A percentile compares a stretch with the other conserved stretches of the same genome.
Evolutionary conservation across 192 early-diverging fungal species (phyloP).

Genomic region (Coemansia sp.): DNA sequence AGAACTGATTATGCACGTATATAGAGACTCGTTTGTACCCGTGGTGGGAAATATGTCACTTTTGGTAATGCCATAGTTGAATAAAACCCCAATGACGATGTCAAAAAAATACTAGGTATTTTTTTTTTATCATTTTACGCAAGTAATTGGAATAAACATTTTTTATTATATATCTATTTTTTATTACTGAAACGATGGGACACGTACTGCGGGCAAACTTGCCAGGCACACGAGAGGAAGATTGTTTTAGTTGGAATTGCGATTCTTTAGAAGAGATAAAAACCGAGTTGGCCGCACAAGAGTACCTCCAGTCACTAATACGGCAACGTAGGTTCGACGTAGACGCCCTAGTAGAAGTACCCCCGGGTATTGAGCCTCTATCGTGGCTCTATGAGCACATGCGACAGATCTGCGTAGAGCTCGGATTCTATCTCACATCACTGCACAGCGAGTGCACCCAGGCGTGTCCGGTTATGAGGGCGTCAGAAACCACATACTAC

Average conservation of each 20-base stretch:
- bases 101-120: neutral
- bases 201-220: constrained; percentile 21
- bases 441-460: constrained; percentile 78
- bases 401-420: constrained; percentile 83
- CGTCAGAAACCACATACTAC: constrained; percentile 85
- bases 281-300: constrained; percentile 71
- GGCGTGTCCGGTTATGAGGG: constrained; percentile 90
- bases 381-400: constrained; percentile 92
- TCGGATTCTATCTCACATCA: constrained; percentile 72
- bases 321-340: constrained; percentile 68
- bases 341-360: constrained; percentile 62
- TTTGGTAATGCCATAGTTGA: neutral
- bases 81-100: neutral
- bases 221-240: constrained; percentile 40
- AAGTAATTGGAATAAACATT: neutral
- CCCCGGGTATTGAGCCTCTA: constrained; percentile 60
- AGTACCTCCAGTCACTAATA: constrained; percentile 77
- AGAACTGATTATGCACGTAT: too few relatives aligned
- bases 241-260: constrained; percentile 45
- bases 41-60: too few relatives aligned
- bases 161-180: constrained; percentile 8
- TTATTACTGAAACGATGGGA: neutral
- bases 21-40: too few relatives aligned
- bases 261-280: constrained; percentile 59
- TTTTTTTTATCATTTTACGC: neutral